Base-by-base conservation (phyloP, 148 eudicot genomes). In the Diospyros lotus region DNA sequence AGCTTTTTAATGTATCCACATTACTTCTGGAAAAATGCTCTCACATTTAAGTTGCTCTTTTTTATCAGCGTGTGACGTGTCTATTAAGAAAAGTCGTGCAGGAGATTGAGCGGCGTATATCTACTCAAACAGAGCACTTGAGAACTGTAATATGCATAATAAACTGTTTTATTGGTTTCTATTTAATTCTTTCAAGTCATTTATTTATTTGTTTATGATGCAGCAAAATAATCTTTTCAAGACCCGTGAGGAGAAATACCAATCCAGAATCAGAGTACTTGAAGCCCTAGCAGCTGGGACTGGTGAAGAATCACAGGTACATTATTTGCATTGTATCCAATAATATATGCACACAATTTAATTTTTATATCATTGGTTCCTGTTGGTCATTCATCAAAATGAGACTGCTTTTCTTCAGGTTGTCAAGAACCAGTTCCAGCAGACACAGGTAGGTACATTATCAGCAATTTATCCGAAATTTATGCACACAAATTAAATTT, bases 221-320 rank as follows among this genome's bases (percentile, higher is more conserved):
- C 86, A 95, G 99, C 99, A 93, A 95, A 87, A 80, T 78, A 95
- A 81, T 84, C 85, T 89, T 53, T 95, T 88, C 77, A 90, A 83
- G 90, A 81, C 86, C 58, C 97, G 97, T 15, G 99, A 95, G 84
- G 96, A 93, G 68, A 93, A 93, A 73, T 93, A 89, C 78, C 88
- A 88, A 69, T 91, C 99, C 2, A 87, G 99, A 82, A 88, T 95
- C 68, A 83, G 82, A 80, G 94, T 93, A 68, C 90, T 95, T 60
- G 99, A 95, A 86, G 91, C 94, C 76, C 97, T 93, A 75, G 93
- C 98, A 76, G 85, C 82, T 65, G 96, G 91, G 74, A 86, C 91
- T 55, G 82, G 82, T 79, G 90, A 88, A 79, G 99, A 95, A 88
- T 82, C 89, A 55, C 86, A 88, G 97, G 99, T 95, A 85, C 18